These are phyloP conservation scores for Nitzschia palea DNA, from an alignment of 108 stramenopile species.

Conservation along the genomic window DNA sequence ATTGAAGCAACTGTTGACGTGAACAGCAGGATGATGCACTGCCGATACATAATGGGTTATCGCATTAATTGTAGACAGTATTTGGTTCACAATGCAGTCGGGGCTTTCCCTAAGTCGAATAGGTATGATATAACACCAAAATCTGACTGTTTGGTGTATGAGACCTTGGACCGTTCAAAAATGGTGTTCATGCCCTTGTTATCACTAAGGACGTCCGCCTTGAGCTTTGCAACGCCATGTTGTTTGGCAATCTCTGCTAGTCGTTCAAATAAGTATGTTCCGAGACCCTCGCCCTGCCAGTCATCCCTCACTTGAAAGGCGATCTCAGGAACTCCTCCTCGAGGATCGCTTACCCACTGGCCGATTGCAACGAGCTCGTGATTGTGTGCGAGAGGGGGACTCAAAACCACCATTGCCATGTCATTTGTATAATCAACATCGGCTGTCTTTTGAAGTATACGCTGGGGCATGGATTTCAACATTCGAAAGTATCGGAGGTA, in stretches of 20 bases:
- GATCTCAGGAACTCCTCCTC: slow-evolving; percentile 22
- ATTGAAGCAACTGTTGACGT: no score
- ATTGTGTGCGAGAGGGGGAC: slow-evolving; percentile 10
- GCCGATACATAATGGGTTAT: no score
- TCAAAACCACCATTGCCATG: slow-evolving; percentile 39
- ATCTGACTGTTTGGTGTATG: slow-evolving; percentile 23
- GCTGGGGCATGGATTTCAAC: slow-evolving; percentile 38
- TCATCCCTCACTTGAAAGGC: slow-evolving; percentile 46
- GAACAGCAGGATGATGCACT: no score
- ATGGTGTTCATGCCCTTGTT: slow-evolving; percentile 34
- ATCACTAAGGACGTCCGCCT: slow-evolving; percentile 35
- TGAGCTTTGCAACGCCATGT: slow-evolving; percentile 9
- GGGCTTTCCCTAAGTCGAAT: slow-evolving; percentile 32
- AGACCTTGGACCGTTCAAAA: slow-evolving; percentile 14
- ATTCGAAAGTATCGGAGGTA: slow-evolving; percentile 38
- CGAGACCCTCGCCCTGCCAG: slow-evolving; percentile 44
- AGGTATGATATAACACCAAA: slow-evolving; percentile 34
- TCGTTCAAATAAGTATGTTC: slow-evolving; percentile 27
- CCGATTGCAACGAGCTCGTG: slow-evolving; percentile 33
- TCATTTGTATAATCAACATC: slow-evolving; percentile 39
- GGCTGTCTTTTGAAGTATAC: slow-evolving; percentile 35
- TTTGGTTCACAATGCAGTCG: no score
- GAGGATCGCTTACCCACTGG: slow-evolving; percentile 38
- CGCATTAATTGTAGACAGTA: no score
- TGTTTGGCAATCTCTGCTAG: slow-evolving; percentile 19